phyloP scores from a whole-genome alignment of 306 rosid genomes.

The Sphenostylis stenocarpa region DNA sequence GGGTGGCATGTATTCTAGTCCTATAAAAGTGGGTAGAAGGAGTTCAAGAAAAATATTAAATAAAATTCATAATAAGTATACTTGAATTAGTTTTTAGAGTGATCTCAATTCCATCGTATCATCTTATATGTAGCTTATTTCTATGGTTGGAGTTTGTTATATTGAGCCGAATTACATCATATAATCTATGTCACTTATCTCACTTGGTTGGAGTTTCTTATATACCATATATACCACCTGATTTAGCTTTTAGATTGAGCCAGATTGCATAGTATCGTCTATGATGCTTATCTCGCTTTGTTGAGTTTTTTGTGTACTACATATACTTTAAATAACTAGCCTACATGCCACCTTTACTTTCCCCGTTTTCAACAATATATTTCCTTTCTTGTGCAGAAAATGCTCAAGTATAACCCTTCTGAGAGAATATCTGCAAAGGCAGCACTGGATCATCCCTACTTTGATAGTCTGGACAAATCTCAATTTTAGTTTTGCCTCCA shows the following conservation, averaged over 20 bases:
- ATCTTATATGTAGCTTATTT: too few species aligned
- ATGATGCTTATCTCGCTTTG: not conserved
- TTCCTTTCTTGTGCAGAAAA: conserved; percentile 58
- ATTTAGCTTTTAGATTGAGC: too few species aligned
- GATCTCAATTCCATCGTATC: too few species aligned
- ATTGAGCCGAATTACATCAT: too few species aligned
- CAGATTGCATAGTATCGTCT: not conserved
- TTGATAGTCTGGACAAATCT: conserved; percentile 88
- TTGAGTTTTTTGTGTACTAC: not conserved
- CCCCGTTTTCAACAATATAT: not conserved
- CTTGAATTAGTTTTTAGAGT: too few species aligned
- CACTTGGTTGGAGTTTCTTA: too few species aligned
- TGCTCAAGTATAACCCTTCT: conserved; percentile 80
- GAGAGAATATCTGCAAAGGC: conserved; percentile 98
- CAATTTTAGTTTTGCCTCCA: conserved; percentile 51
- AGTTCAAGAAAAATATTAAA: not conserved
- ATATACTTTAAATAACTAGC: not conserved
- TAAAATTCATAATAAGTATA: too few species aligned
- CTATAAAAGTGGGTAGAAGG: not conserved
- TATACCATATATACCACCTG: too few species aligned
- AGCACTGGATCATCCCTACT: conserved; percentile 93
- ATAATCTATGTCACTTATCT: too few species aligned
- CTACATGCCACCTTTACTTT: conserved; percentile 7
- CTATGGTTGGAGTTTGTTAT: too few species aligned
- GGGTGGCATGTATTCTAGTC: not conserved